Conservation (phyloP, 1,284 basidiomycete genomes). For the Cutaneotrichosporon cavernicola region DNA sequence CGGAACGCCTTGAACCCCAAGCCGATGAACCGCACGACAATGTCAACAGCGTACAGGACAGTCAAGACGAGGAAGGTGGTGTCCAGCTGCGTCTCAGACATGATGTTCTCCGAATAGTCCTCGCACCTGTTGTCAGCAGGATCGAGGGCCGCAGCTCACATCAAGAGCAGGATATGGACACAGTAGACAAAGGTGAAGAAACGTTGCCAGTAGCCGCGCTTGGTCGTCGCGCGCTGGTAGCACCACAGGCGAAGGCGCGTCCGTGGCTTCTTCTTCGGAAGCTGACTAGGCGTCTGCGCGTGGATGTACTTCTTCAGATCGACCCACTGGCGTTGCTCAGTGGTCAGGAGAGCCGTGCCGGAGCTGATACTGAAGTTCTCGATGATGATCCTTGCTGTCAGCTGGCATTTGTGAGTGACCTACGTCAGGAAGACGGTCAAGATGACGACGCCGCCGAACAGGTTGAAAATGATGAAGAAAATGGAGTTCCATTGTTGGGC, state of each 20-base stretch:
- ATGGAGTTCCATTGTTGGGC: conserved; percentile 77
- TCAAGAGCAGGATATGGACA: conserved; percentile 79
- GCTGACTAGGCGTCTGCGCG: conserved; percentile 76
- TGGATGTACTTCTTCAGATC: conserved; percentile 85
- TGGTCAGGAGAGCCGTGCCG: conserved; percentile 77
- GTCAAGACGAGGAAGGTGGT: conserved; percentile 75
- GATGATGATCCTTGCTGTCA: conserved; percentile 70
- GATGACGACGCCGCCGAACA: conserved; percentile 87
- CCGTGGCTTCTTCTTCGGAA: conserved; percentile 45
- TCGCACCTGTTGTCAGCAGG: conserved; percentile 65
- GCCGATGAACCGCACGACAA: conserved; percentile 73
- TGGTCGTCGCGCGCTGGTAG: conserved; percentile 82
- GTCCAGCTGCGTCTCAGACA: conserved; percentile 68
- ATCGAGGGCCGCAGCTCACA: conserved; percentile 59
- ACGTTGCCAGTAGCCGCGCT: conserved; percentile 92
- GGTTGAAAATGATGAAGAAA: conserved; percentile 91
- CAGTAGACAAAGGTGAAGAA: conserved; percentile 79
- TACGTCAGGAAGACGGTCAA: conserved; percentile 84
- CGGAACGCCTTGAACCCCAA: conserved; percentile 81
- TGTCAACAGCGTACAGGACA: conserved; percentile 73
- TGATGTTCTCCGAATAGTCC: conserved; percentile 62
- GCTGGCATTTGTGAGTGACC: background rate
- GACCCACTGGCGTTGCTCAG: conserved; percentile 92
- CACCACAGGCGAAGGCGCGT: conserved; percentile 73
- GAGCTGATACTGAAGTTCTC: conserved; percentile 86